Evolutionary conservation across 805 yeast species (phyloP).

Genomic region (Candida montana): DNA sequence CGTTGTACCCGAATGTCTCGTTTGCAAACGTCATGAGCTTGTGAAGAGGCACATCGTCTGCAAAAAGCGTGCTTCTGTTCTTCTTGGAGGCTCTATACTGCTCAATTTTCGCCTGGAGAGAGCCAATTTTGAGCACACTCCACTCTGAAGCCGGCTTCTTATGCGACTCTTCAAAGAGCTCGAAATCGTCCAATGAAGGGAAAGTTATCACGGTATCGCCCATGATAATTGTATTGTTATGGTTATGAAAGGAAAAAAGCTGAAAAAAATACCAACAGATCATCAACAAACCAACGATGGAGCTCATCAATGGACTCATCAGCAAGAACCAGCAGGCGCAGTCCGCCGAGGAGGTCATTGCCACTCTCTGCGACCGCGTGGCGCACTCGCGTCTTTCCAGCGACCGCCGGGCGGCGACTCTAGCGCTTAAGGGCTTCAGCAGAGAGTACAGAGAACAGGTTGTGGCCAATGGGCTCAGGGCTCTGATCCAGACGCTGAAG

Average conservation of each 20-base stretch:
- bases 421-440: conserved; percentile 83
- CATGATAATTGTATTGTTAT: neutral
- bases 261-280: neutral
- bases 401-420: conserved; percentile 87
- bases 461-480: conserved; percentile 78
- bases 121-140: conserved; percentile 43
- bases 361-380: conserved; percentile 82
- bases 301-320: conserved; percentile 35
- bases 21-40: conserved; percentile 39
- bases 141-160: conserved; percentile 37
- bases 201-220: neutral
- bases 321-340: conserved; percentile 44
- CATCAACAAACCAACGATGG: conserved; percentile 25
- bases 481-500: conserved; percentile 58
- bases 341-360: conserved; percentile 76
- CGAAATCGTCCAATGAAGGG: conserved; percentile 6
- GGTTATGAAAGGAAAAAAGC: too few relatives aligned
- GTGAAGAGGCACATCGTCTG: conserved; percentile 27
- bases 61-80: conserved; percentile 2
- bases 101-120: conserved; percentile 44
- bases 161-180: neutral
- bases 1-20: conserved; percentile 49
- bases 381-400: conserved; percentile 74
- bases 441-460: conserved; percentile 87
- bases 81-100: conserved; percentile 7